Evolutionary conservation across 2,329 filamentous ascomycete species (phyloP).

Genomic region (Fusarium siculi): DNA sequence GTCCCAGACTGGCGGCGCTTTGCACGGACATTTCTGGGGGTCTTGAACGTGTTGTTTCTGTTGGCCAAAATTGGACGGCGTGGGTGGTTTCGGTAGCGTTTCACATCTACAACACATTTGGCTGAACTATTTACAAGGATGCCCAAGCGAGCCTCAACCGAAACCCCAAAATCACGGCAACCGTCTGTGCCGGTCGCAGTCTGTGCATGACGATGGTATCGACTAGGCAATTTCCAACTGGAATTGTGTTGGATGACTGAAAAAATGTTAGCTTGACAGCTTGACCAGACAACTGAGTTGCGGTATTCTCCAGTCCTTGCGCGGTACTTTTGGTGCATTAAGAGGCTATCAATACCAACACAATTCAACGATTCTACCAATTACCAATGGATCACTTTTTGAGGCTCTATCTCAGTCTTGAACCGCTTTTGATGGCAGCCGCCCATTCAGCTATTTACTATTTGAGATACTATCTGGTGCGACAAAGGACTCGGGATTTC

Average conservation of each 20-base stretch:
- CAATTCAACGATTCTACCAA: neutral
- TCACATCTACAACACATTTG: slow-evolving; percentile 33
- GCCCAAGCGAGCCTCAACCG: slow-evolving; percentile 32
- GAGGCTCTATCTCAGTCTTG: neutral
- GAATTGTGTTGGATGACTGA: neutral
- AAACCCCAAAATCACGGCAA: slow-evolving; percentile 34
- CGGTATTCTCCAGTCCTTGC: neutral
- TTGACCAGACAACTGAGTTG: neutral
- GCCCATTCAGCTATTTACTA: neutral
- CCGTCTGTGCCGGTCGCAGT: slow-evolving; percentile 25
- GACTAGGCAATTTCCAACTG: neutral
- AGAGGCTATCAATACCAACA: neutral
- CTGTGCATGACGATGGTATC: neutral
- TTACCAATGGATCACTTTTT: too few relatives aligned
- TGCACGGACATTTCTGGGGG: neutral
- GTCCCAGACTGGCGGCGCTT: neutral
- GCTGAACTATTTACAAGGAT: slow-evolving; percentile 29
- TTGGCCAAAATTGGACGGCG: slow-evolving; percentile 22
- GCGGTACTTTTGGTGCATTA: neutral
- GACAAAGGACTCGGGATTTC: slow-evolving; percentile 34
- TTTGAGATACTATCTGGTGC: neutral
- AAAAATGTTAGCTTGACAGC: neutral
- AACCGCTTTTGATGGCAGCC: neutral
- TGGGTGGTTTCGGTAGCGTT: slow-evolving; percentile 40
- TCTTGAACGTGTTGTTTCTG: neutral